Evolutionary conservation across 768 basidiomycete species (phyloP).

Genomic region (Russula emetica): DNA sequence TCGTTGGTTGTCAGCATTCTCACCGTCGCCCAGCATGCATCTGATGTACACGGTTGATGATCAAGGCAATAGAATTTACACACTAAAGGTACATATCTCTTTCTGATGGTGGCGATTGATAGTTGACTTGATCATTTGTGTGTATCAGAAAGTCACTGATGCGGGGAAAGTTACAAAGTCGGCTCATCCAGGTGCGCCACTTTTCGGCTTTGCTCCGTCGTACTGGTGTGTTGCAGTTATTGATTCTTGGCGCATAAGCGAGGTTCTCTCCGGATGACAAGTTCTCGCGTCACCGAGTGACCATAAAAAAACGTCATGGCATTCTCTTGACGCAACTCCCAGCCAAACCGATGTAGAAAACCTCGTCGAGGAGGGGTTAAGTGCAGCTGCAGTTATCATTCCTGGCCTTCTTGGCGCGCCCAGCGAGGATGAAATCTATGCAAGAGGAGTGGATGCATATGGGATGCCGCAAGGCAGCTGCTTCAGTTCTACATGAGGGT

Average conservation of each 20-base stretch:
- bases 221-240: neutral
- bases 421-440: neutral
- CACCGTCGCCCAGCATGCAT: slow-evolving; percentile 63
- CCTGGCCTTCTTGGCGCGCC: neutral
- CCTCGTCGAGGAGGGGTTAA: neutral
- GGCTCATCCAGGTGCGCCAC: slow-evolving; percentile 84
- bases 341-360: slow-evolving; percentile 68
- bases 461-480: slow-evolving; percentile 5
- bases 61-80: slow-evolving; percentile 79
- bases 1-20: neutral
- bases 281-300: slow-evolving; percentile 96
- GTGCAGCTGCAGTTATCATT: neutral
- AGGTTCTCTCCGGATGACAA: slow-evolving; percentile 99
- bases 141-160: slow-evolving; percentile 73
- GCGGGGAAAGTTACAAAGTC: slow-evolving; percentile 85
- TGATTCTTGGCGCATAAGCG: slow-evolving; percentile 45
- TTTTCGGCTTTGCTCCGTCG: neutral
- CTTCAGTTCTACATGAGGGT: neutral
- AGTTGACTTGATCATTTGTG: slow-evolving; percentile 7
- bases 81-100: slow-evolving; percentile 66
- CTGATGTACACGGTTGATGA: slow-evolving; percentile 90
- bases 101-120: neutral
- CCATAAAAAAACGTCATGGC: slow-evolving; percentile 89
- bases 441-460: neutral
- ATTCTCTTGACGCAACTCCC: slow-evolving; percentile 89